Conservation (phyloP, 1,284 basidiomycete genomes). For the Cutaneotrichosporon arboriforme region DNA sequence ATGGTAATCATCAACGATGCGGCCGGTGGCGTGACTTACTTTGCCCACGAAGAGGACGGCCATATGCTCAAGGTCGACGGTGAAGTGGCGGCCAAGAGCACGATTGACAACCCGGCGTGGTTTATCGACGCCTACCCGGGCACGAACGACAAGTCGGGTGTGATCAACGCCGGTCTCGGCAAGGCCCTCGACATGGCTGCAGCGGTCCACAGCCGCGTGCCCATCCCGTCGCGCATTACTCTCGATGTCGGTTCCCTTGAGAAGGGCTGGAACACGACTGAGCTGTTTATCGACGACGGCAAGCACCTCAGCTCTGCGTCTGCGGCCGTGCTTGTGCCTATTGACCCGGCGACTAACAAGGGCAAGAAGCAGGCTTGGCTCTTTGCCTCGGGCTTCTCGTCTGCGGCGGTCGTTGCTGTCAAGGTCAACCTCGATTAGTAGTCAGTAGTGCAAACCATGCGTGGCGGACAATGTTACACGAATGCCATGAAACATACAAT, state of each 20-base stretch:
- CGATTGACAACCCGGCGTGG: conserved; percentile 35
- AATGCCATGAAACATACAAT: too few relatives aligned
- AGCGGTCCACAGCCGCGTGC: not conserved
- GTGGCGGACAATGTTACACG: too few relatives aligned
- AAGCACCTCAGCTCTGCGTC: conserved; percentile 16
- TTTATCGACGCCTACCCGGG: conserved; percentile 24
- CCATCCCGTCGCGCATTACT: conserved; percentile 14
- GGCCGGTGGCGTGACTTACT: conserved; percentile 20
- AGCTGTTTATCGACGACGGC: conserved; percentile 26
- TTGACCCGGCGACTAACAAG: conserved; percentile 16
- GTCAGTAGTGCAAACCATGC: too few relatives aligned
- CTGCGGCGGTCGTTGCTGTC: conserved; percentile 15
- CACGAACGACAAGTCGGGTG: conserved; percentile 18
- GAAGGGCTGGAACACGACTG: conserved; percentile 9
- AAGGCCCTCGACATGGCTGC: conserved; percentile 5
- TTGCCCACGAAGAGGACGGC: conserved; percentile 6
- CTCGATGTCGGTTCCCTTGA: conserved; percentile 7
- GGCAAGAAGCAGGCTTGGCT: conserved; percentile 29
- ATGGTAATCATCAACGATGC: conserved; percentile 25
- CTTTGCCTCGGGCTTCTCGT: conserved; percentile 23
- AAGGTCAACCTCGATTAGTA: conserved; percentile 25
- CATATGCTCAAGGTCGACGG: conserved; percentile 6
- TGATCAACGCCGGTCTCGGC: conserved; percentile 25
- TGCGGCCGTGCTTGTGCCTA: conserved; percentile 20
- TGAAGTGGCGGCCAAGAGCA: conserved; percentile 8